Percentiles rank a stretch among this genome's conserved stretches.
Evolutionary conservation across 208 protist genomes (phyloP).

Genomic region (Angomonas deanei): DNA sequence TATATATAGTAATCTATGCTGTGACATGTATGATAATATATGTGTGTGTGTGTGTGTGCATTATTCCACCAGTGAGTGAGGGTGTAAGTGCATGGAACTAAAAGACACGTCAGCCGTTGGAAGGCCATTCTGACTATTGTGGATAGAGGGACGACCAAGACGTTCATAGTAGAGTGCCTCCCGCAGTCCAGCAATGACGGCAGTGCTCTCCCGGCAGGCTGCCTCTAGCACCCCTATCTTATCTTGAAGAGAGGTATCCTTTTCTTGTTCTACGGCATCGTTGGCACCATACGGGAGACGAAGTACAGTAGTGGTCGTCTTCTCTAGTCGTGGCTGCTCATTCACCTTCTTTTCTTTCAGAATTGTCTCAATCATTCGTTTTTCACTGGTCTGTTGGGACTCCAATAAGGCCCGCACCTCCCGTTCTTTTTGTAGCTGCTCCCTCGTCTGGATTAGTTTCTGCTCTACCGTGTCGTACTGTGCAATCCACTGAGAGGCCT

Average conservation of each 20-base stretch:
- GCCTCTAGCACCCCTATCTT: slow-evolving; percentile 43
- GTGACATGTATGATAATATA: background rate
- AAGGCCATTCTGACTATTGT: background rate
- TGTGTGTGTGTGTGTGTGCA: background rate
- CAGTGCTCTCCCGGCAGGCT: slow-evolving; percentile 40
- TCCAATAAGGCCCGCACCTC: slow-evolving; percentile 3
- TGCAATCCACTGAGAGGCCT: background rate
- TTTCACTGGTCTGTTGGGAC: background rate
- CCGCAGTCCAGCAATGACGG: slow-evolving; percentile 57
- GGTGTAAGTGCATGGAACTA: background rate
- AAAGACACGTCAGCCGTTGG: background rate
- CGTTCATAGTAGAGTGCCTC: slow-evolving; percentile 40
- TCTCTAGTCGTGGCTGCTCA: too few relatives aligned
- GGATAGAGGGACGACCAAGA: background rate
- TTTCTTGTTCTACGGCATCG: background rate
- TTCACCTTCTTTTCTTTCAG: background rate
- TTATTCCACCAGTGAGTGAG: background rate
- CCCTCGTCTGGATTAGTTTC: background rate
- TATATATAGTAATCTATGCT: background rate
- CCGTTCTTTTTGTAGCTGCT: background rate
- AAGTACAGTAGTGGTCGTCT: too few relatives aligned
- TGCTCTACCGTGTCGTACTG: background rate
- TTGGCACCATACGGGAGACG: too few relatives aligned
- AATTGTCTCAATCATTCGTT: background rate
- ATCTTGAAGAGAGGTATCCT: background rate